These are phyloP conservation scores for Hansenula lynferdii DNA, from an alignment of 1,139 yeast genomes.

Conservation along the genomic window DNA sequence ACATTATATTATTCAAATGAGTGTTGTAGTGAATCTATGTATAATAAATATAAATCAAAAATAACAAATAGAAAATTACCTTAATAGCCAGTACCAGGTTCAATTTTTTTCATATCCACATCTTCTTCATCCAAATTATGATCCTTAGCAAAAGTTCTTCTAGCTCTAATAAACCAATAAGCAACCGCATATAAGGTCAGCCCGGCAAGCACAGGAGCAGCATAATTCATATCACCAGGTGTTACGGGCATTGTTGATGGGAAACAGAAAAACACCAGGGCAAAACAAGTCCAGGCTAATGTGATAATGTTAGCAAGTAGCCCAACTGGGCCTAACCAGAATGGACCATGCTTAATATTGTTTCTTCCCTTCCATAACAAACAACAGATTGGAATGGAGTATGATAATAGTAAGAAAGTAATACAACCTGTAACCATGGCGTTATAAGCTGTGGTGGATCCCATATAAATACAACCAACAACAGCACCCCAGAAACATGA, in stretches of 20 bases:
- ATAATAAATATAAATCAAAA: no score
- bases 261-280: constrained; percentile 58
- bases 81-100: background rate
- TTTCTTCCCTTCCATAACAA: constrained; percentile 50
- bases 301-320: constrained; percentile 46
- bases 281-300: constrained; percentile 53
- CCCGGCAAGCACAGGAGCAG: constrained; percentile 54
- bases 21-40: no score
- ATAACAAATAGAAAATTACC: no score
- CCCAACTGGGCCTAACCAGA: constrained; percentile 65
- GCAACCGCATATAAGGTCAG: constrained; percentile 47
- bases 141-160: constrained; percentile 6
- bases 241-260: constrained; percentile 61
- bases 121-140: constrained; percentile 5
- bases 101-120: no score
- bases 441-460: constrained; percentile 47
- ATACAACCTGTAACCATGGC: constrained; percentile 51
- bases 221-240: constrained; percentile 60
- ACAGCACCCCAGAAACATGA: constrained; percentile 39
- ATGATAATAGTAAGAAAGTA: constrained; percentile 41
- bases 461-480: constrained; percentile 44
- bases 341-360: constrained; percentile 59
- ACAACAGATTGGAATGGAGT: constrained; percentile 43
- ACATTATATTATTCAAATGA: no score
- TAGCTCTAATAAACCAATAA: constrained; percentile 38